Percentiles rank a stretch among this genome's conserved stretches.
phyloP scores from a whole-genome alignment of 2,329 filamentous ascomycete genomes.

The Aspergillus fumigatiaffinis region DNA sequence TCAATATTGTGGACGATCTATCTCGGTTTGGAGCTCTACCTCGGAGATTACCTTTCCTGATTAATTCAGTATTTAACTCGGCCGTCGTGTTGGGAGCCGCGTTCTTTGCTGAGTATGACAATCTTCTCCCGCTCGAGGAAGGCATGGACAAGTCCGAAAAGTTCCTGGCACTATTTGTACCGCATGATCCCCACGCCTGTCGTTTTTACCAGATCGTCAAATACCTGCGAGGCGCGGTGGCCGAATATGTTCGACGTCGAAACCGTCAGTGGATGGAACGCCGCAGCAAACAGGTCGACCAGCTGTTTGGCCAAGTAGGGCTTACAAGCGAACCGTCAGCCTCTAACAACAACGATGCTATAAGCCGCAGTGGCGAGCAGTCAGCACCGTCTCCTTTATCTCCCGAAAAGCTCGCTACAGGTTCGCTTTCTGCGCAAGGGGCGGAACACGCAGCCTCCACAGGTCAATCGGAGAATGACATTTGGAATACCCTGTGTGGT shows the following conservation, averaged over 20 bases:
- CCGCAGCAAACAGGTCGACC: constrained; percentile 38
- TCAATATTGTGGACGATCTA: constrained; percentile 40
- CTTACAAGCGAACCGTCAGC: constrained; percentile 10
- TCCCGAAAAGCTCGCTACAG: constrained; percentile 15
- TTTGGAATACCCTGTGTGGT: constrained; percentile 29
- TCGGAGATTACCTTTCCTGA: constrained; percentile 43
- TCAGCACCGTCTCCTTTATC: constrained; percentile 22
- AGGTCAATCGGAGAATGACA: constrained; percentile 17
- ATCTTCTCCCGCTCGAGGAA: constrained; percentile 31
- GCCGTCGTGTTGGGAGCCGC: constrained; percentile 44
- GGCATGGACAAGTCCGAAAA: constrained; percentile 32
- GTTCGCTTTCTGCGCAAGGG: constrained; percentile 15
- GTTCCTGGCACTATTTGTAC: constrained; percentile 31
- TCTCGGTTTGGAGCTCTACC: constrained; percentile 33
- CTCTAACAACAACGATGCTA: constrained; percentile 4
- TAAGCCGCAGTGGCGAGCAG: constrained; percentile 6
- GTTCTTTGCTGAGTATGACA: constrained; percentile 45
- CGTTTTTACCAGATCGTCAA: constrained; percentile 36
- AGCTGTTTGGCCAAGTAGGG: constrained; percentile 39
- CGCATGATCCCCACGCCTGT: constrained; percentile 34
- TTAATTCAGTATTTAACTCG: constrained; percentile 46
- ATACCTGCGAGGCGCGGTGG: constrained; percentile 37
- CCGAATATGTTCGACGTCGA: constrained; percentile 34
- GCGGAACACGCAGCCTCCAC: constrained; percentile 5
- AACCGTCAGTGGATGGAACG: constrained; percentile 39